Base-by-base conservation (phyloP, 768 basidiomycete genomes). In the Naganishia kalamii region DNA sequence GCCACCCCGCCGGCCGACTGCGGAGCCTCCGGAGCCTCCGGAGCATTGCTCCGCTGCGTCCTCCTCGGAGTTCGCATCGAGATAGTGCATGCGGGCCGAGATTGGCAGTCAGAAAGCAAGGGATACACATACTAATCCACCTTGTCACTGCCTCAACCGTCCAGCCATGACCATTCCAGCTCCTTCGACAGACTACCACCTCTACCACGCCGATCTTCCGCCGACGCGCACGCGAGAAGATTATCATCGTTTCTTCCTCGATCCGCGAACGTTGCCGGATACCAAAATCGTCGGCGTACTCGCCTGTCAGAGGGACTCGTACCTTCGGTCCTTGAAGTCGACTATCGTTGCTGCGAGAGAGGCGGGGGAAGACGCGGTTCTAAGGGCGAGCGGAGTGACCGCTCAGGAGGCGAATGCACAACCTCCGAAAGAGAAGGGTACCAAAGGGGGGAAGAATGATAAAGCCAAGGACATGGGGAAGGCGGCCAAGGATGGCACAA, bases 251-350 rank as follows among this genome's bases (percentile, higher is more conserved):
- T 65, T 75, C 43, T 70, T 72, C 32, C 74, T 78, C 44, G 74
- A 78, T 41, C 68, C 74, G 10, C 25, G 57, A 10, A 60, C 67
- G 7, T 48, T 76, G 1, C 73, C 74, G 0, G 44, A 63, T 3
- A 71, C 72, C 48, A 59, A 70, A 19, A 78, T 78, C 63, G 77
- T 78, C 13, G 77, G 77, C 11, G 41, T 78, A 10, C 60, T 78
- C 23, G 77, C 77, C 60, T 78, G 77, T 70, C 77, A 78, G 61
- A 70, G 77, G 71, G 71, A 68, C 25, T 54, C 66, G 35, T 68
- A 68, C 44, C 57, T 68, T 13, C 60, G 66, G 13, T 35, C 21
- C 19, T 44, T 68, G 54, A 59, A 69, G 69, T 67, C 48, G 15
- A 21, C 30, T 23, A 35, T 64, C 29, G 52, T 60, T 13, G 30